phyloP scores from a whole-genome alignment of 2,329 filamentous ascomycete genomes.

The Ophiostoma montium region DNA sequence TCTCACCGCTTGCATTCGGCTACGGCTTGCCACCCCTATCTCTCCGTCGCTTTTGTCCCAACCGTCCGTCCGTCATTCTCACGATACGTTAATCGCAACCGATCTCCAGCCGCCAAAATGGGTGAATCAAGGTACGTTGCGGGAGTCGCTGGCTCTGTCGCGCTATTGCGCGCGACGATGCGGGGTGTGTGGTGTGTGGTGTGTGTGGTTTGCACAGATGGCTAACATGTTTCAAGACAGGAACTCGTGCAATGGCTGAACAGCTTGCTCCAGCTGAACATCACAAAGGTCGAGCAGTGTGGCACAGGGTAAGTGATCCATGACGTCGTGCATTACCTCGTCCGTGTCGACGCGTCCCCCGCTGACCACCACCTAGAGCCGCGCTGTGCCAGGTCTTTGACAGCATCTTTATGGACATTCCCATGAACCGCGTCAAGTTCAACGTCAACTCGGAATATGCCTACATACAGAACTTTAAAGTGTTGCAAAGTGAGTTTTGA shows the following conservation, averaged over 20 bases:
- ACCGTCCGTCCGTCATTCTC: too few species aligned
- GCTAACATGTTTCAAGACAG: slow-evolving; percentile 47
- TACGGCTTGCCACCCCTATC: neutral
- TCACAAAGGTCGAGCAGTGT: slow-evolving; percentile 80
- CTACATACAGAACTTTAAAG: slow-evolving; percentile 97
- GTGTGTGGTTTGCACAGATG: neutral
- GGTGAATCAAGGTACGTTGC: slow-evolving; percentile 13
- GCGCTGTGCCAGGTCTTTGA: slow-evolving; percentile 96
- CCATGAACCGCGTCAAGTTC: slow-evolving; percentile 95
- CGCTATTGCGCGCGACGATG: neutral
- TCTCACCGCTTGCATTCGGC: neutral
- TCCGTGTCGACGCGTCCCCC: neutral
- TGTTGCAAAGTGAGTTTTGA: slow-evolving; percentile 68
- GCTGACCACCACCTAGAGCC: slow-evolving; percentile 42
- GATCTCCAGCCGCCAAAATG: slow-evolving; percentile 7
- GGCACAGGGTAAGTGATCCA: slow-evolving; percentile 10
- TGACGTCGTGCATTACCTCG: neutral
- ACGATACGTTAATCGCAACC: neutral
- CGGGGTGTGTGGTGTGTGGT: too few species aligned
- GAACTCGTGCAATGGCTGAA: slow-evolving; percentile 95
- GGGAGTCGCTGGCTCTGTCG: neutral
- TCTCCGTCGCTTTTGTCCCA: neutral
- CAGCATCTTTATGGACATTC: slow-evolving; percentile 90
- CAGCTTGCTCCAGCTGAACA: slow-evolving; percentile 92
- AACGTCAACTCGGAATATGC: slow-evolving; percentile 95